These are phyloP conservation scores for Venturia oleaginea DNA, from an alignment of 2,329 filamentous ascomycete genomes.

Conservation along the genomic window DNA sequence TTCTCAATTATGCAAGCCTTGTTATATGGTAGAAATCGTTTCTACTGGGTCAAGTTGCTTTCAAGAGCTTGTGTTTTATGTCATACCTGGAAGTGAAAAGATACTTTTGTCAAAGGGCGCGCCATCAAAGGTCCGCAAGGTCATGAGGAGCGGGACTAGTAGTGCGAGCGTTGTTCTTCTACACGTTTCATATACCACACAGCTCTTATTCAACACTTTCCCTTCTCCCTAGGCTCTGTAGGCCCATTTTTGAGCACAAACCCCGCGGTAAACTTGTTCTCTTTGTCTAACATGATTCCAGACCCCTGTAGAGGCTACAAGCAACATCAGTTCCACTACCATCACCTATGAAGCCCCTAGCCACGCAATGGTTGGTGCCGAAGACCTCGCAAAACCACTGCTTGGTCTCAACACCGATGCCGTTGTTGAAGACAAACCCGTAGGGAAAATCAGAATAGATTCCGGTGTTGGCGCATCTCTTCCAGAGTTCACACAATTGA, in stretches of 20 bases:
- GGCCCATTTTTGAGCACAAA: background rate
- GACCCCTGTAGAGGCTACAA: background rate
- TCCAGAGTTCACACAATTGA: background rate
- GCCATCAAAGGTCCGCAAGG: no score
- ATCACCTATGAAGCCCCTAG: background rate
- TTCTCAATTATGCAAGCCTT: background rate
- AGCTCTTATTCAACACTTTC: no score
- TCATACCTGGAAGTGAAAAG: background rate
- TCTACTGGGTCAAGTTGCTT: background rate
- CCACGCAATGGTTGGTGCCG: background rate
- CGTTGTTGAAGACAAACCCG: background rate
- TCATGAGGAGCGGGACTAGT: no score
- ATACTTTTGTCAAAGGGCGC: no score
- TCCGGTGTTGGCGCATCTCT: background rate
- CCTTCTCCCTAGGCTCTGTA: background rate
- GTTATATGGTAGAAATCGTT: background rate
- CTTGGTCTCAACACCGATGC: background rate
- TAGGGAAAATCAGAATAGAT: background rate
- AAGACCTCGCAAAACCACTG: background rate
- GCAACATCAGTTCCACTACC: background rate
- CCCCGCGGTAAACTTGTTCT: background rate
- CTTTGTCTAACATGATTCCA: background rate
- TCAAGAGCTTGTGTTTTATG: background rate
- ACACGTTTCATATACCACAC: no score
- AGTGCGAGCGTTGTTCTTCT: background rate